phyloP scores from a whole-genome alignment of 495 filamentous ascomycete species.

The Cladorrhinum samala region DNA sequence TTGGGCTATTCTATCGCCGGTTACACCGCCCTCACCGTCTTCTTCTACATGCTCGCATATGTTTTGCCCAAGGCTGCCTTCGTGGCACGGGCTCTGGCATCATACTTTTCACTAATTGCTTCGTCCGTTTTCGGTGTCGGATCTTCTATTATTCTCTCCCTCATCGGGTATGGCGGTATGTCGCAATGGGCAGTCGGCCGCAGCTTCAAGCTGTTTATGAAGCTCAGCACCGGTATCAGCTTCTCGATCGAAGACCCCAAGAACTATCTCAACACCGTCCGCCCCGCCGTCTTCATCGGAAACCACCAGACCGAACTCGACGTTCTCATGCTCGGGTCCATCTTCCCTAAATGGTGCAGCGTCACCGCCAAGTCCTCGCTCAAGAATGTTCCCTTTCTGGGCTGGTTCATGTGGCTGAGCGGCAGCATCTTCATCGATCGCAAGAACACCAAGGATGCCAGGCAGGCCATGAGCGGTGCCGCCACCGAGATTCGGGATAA shows the following conservation, averaged over 20 bases:
- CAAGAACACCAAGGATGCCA: conserved; percentile 69
- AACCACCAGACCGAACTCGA: conserved; percentile 97
- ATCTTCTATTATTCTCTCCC: conserved; percentile 63
- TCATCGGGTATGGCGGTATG: conserved; percentile 63
- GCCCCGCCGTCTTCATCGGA: conserved; percentile 84
- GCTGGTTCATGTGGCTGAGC: conserved; percentile 92
- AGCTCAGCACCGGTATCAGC: conserved; percentile 63
- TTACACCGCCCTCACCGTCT: conserved; percentile 52
- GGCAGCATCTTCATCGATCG: conserved; percentile 95
- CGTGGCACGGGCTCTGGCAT: conserved; percentile 63
- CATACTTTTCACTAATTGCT: conserved; percentile 58
- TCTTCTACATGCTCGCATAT: conserved; percentile 50
- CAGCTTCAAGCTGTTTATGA: conserved; percentile 78
- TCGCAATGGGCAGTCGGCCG: conserved; percentile 82
- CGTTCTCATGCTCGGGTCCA: conserved; percentile 76
- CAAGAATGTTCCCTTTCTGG: conserved; percentile 75
- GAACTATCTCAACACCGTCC: conserved; percentile 53
- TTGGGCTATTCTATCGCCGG: conserved; percentile 51
- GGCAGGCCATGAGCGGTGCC: conserved; percentile 78
- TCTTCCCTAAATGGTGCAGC: conserved; percentile 87
- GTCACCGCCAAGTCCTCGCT: conserved; percentile 90
- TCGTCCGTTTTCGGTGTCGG: conserved; percentile 74
- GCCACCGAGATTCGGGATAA: conserved; percentile 67
- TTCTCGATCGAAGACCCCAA: conserved; percentile 69
- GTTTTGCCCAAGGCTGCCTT: conserved; percentile 57